Base-by-base conservation (phyloP, 331 rosid species). In the Arachis monticola region DNA sequence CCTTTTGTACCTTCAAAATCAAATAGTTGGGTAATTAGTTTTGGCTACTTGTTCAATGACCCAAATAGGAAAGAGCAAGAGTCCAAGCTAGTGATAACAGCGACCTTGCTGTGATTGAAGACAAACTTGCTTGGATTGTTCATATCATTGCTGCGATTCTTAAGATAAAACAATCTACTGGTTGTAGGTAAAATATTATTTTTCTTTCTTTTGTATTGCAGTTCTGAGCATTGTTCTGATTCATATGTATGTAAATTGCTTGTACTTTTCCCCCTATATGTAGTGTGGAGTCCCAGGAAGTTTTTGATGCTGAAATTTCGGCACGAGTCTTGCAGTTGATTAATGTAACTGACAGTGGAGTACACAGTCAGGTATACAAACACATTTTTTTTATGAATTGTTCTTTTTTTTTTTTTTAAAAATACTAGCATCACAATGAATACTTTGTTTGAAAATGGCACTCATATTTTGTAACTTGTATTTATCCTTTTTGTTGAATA, bases 51-150 rank as follows among this genome's bases (percentile, higher is more conserved):
- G 22, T 83, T 59, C 64, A 75, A 46, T 83, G 51, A 57, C 22
- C 69, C 69, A 70, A 84, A 77, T 68, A 95, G 99, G 99, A 90
- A 85, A 90, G 96, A 81, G 97, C 93, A 81, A 88, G 97, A 69
- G 58, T 92, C 76, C 99, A 81, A 75, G 87, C 81, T 71, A 73
- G 86, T 81, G 97, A 95, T 86, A 87, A 76, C 79, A 86, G 82
- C 44, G 97, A 92, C 73, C 89, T 95, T 55, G 57, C 90, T 46
- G 85, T 92, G 69, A 79, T 88, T 68, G 99, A 95, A 81, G 99
- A 89, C 72, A 95, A 95, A 81, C 97, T 95, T 79, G 92, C 99
- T 67, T 95, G 99, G 99, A 86, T 95, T 81, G 92, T 92, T 73
- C 99, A 95, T 82, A 95, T 95, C 46, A 85, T 90, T 79, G 99